Evolutionary conservation across 2,329 filamentous ascomycete species (phyloP).

Genomic region (Triangularia setosa): DNA sequence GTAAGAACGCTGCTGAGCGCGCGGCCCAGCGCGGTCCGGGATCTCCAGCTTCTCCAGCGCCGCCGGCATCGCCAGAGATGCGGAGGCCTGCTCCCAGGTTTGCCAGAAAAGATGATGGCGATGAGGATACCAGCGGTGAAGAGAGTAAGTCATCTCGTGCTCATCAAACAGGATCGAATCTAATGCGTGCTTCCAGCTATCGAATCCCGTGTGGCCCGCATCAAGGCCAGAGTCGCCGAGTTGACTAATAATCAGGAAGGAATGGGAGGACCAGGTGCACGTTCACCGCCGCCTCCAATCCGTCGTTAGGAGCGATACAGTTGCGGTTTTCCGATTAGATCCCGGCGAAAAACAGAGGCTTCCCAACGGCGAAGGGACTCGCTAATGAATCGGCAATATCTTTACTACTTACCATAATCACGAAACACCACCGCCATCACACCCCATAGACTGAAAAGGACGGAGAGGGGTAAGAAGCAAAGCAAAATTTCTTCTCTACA

Average conservation of each 20-base stretch:
- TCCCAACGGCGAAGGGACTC: background rate
- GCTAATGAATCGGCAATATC: background rate
- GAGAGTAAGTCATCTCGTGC: conserved; percentile 65
- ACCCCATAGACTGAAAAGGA: background rate
- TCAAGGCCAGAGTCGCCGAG: conserved; percentile 95
- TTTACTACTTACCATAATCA: background rate
- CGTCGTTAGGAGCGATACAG: conserved; percentile 26
- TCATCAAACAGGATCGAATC: conserved; percentile 21
- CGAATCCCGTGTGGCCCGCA: conserved; percentile 91
- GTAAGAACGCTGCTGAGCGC: conserved; percentile 86
- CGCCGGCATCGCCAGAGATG: conserved; percentile 55
- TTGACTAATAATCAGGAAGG: conserved; percentile 80
- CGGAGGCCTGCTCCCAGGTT: conserved; percentile 40
- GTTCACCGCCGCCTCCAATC: conserved; percentile 30
- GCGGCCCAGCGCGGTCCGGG: conserved; percentile 58
- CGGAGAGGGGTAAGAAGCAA: background rate
- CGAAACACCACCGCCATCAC: background rate
- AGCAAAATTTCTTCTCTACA: background rate
- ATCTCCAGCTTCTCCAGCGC: conserved; percentile 55
- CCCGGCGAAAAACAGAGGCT: background rate
- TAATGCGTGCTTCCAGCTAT: conserved; percentile 61
- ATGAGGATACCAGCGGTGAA: conserved; percentile 91
- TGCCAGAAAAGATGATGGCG: conserved; percentile 57
- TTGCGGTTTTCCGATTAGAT: background rate
- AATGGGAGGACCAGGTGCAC: conserved; percentile 36